A percentile compares a stretch with the other conserved stretches of the same genome.
phyloP scores from a whole-genome alignment of 2,329 filamentous ascomycete genomes.

The Curvularia eragrostidis region DNA sequence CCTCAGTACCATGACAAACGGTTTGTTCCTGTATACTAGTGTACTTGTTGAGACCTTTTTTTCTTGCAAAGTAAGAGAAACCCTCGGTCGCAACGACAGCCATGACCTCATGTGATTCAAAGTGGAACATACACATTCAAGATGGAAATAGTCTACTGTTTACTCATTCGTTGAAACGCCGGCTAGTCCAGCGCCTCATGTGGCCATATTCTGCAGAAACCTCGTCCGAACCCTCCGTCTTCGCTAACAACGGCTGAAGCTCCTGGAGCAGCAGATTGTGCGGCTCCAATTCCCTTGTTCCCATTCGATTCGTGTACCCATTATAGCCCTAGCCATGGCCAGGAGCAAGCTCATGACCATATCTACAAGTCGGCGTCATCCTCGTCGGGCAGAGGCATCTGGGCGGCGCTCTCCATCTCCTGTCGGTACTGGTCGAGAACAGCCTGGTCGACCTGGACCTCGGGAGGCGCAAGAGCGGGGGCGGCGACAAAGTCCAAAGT shows the following conservation, averaged over 20 bases:
- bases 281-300: conserved; percentile 33
- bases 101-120: background rate
- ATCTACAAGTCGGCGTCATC: conserved; percentile 74
- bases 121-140: background rate
- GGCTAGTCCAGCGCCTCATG: conserved; percentile 43
- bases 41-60: background rate
- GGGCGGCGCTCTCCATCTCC: conserved; percentile 84
- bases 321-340: conserved; percentile 28
- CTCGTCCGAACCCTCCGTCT: conserved; percentile 31
- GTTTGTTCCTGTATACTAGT: background rate
- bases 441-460: conserved; percentile 84
- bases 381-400: conserved; percentile 91
- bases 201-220: conserved; percentile 31
- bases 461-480: conserved; percentile 90
- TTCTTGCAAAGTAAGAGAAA: background rate
- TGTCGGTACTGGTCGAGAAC: conserved; percentile 82
- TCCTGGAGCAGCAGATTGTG: conserved; percentile 27
- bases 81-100: background rate
- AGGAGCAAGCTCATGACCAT: conserved; percentile 34
- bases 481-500: conserved; percentile 93
- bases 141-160: conserved; percentile 33
- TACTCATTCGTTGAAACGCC: conserved; percentile 40
- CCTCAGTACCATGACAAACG: background rate
- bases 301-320: conserved; percentile 40
- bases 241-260: conserved; percentile 39